Evolutionary conservation across 163 green algal species (phyloP), one percentile per base, ranked within the genome.

Genomic region (Chlorella variabilis): DNA sequence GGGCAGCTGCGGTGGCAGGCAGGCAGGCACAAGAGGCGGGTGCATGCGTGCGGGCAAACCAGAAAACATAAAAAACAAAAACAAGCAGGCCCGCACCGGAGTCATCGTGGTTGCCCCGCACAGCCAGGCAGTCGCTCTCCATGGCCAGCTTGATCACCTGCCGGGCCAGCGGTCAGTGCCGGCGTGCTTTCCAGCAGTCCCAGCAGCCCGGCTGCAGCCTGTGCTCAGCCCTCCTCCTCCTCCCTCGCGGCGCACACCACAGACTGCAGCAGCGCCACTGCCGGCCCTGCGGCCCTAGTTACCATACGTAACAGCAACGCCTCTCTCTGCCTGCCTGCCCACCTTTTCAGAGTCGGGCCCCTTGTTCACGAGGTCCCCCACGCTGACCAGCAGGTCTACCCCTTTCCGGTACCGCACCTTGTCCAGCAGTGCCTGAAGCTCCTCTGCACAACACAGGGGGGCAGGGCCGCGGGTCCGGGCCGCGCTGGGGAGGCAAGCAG

Each of bases 71-170:
- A n/a, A n/a, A n/a, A n/a, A n/a, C n/a, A n/a, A n/a, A n/a, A n/a
- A n/a, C n/a, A n/a, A 63, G 31, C 49, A 56, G 48, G 48, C 41
- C 9, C 75, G 2, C 61, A 82, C 75, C 75, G 21, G 77, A 68
- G 58, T 96, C 92, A 73, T 96, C 92, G 51, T 96, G 92, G 82
- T 96, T 96, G 48, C 92, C 92, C 1, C 92, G 85, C n/a, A 95
- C 92, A 17, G 75, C 75, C 25, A 33, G 33, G 5, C 79, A 75
- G 4, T 76, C 81, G 34, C 88, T n/a, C n/a, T 51, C 31, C 8
- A 61, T 56, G 1, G 85, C 77, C 48, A 82, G 61, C 31, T 75
- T 21, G 27, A 94, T 31, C 49, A 76, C 59, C 69, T 73, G 77
- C 61, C 17, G 54, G 34, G 42, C 3, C 11, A 42, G 62, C 29